Base-by-base conservation (phyloP, 495 filamentous ascomycete species). In the Aspergillus indologenus region DNA sequence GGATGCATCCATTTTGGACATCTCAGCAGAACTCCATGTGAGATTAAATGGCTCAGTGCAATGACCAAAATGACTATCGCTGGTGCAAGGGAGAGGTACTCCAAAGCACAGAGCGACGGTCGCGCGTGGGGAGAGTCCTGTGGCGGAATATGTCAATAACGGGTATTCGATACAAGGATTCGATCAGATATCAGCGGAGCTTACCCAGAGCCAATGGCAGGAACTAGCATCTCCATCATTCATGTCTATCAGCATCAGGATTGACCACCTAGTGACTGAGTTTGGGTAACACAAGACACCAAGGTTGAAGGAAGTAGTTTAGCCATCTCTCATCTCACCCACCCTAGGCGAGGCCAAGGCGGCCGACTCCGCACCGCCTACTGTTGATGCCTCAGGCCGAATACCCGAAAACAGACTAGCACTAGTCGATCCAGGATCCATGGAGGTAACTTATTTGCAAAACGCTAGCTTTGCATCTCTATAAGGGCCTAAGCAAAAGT, bases 61-160 rank as follows among this genome's bases (percentile, higher is more conserved):
- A 82, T 62, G 19, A 77, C 63, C 45, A 74, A 51, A 47, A 77
- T 65, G 29, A 81, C 22, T 19, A 71, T 54, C 14, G 75, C 76
- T 8, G 83, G 81, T 22, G 81, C 55, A 18, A 69, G 62, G n/a
- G 78, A 72, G 21, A 84, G 63, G 50, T 79, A 75, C 9, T 72
- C 73, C 44, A 83, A 64, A 56, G 74, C 74, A 67, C 80, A 84
- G 54, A 67, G 63, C 14, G 76, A 74, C 46, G 83, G 67, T 49
- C 71, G 75, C 40, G 81, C 83, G 58, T 76, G 74, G 26, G 65
- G 62, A 12, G 78, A 69, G 62, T 85, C 79, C 82, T 85, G 60
- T 52, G 9, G 42, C 9, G 12, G 47, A 11, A 51, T 23, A 31
- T 29, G 55, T 51, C 24, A 61, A 29, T 19, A 43, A 4, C 15